phyloP scores from a whole-genome alignment of 2,329 filamentous ascomycete genomes.

The Monosporascus ibericus region DNA sequence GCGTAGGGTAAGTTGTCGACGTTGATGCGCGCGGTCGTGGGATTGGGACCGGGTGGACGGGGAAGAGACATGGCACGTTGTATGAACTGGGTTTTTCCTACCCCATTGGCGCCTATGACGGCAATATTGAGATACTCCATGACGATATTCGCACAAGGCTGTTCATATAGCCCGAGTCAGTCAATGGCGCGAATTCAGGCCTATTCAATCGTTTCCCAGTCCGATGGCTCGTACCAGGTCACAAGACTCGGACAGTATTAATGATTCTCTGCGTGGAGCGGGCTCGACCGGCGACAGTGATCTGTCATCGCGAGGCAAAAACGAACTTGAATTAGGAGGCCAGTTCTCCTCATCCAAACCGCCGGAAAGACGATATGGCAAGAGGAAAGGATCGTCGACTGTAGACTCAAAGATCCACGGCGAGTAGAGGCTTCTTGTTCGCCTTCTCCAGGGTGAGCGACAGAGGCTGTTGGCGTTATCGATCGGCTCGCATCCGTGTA shows the following conservation, averaged over 20 bases:
- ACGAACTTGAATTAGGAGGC: slow-evolving; percentile 18
- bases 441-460: slow-evolving; percentile 1
- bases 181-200: background rate
- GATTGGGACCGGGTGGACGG: slow-evolving; percentile 45
- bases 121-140: slow-evolving; percentile 61
- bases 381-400: slow-evolving; percentile 50
- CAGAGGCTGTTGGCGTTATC: slow-evolving; percentile 1
- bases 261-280: slow-evolving; percentile 42
- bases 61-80: slow-evolving; percentile 54
- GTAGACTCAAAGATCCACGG: slow-evolving; percentile 48
- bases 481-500: slow-evolving; percentile 5
- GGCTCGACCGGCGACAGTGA: slow-evolving; percentile 33
- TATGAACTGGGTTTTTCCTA: slow-evolving; percentile 64
- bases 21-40: slow-evolving; percentile 50
- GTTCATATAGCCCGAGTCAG: background rate
- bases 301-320: slow-evolving; percentile 33
- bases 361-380: slow-evolving; percentile 35
- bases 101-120: slow-evolving; percentile 59
- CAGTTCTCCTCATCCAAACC: slow-evolving; percentile 24
- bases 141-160: slow-evolving; percentile 15
- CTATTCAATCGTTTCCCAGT: background rate
- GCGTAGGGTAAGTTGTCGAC: slow-evolving; percentile 53
- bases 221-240: slow-evolving; percentile 9
- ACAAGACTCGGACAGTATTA: slow-evolving; percentile 31
- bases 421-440: slow-evolving; percentile 16